phyloP scores from a whole-genome alignment of 1,284 basidiomycete species.

The Sporisorium sorghi region DNA sequence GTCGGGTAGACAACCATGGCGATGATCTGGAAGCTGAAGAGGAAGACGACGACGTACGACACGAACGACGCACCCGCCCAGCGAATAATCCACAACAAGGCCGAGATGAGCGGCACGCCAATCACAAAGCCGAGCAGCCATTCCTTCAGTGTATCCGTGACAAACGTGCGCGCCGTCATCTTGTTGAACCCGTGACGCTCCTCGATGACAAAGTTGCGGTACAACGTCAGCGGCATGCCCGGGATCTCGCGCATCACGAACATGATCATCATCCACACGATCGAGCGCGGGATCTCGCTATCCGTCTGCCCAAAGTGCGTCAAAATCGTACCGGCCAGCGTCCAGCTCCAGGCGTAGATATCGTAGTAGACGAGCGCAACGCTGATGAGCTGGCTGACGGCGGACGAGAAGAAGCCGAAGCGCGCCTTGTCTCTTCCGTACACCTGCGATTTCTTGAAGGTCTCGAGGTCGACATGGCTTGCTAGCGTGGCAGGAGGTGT shows the following conservation, averaged over 20 bases:
- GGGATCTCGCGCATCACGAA: slow-evolving; percentile 72
- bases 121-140: slow-evolving; percentile 80
- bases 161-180: slow-evolving; percentile 77
- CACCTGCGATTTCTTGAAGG: slow-evolving; percentile 86
- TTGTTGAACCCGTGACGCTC: slow-evolving; percentile 98
- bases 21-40: slow-evolving; percentile 78
- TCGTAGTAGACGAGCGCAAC: slow-evolving; percentile 80
- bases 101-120: slow-evolving; percentile 88
- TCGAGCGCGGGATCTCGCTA: slow-evolving; percentile 81
- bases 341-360: slow-evolving; percentile 85
- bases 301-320: slow-evolving; percentile 34
- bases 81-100: slow-evolving; percentile 87
- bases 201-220: slow-evolving; percentile 92
- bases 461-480: slow-evolving; percentile 78
- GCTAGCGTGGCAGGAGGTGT: slow-evolving; percentile 82
- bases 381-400: slow-evolving; percentile 80
- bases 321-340: slow-evolving; percentile 73
- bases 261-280: slow-evolving; percentile 75
- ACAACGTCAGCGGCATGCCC: slow-evolving; percentile 77
- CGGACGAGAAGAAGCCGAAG: slow-evolving; percentile 79
- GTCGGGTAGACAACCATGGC: slow-evolving; percentile 71
- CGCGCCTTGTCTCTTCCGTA: slow-evolving; percentile 94
- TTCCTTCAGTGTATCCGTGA: slow-evolving; percentile 83
- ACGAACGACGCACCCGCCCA: slow-evolving; percentile 78
- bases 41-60: slow-evolving; percentile 63